phyloP scores from a whole-genome alignment of 2,329 filamentous ascomycete genomes.

The Sporothrix protearum region DNA sequence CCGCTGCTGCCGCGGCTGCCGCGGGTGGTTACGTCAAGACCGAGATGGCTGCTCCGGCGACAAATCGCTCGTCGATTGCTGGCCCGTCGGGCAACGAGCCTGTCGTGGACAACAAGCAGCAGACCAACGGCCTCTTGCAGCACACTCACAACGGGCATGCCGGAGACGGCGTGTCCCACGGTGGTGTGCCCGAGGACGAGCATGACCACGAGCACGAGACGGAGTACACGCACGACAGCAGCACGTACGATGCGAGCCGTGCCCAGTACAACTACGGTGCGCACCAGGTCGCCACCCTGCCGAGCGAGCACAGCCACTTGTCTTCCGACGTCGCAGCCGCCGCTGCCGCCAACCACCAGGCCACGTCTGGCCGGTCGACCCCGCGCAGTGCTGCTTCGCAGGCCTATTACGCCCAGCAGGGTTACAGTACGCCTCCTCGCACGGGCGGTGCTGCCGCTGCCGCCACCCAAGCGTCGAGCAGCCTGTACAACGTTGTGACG shows the following conservation, averaged over 20 bases:
- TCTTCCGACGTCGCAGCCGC: conserved; percentile 73
- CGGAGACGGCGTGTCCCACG: conserved; percentile 52
- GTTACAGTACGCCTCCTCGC: conserved; percentile 79
- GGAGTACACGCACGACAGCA: conserved; percentile 84
- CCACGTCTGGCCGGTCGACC: conserved; percentile 77
- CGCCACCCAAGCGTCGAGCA: conserved; percentile 62
- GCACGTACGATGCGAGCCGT: conserved; percentile 68
- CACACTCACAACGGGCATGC: conserved; percentile 51
- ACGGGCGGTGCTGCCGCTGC: conserved; percentile 39
- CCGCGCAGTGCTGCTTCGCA: conserved; percentile 72
- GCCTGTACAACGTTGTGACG: conserved; percentile 84
- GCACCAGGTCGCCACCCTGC: conserved; percentile 62
- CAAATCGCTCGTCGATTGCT: conserved; percentile 56
- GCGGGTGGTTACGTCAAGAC: conserved; percentile 67
- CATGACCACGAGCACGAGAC: conserved; percentile 69
- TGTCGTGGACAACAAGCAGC: conserved; percentile 59
- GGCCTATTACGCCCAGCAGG: conserved; percentile 67
- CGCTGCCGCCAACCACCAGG: conserved; percentile 69
- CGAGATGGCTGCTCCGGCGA: conserved; percentile 77
- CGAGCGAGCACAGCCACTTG: conserved; percentile 71
- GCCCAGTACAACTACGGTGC: conserved; percentile 66
- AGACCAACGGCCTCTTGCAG: conserved; percentile 63
- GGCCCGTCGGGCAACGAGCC: conserved; percentile 57
- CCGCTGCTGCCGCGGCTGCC: conserved; percentile 21
- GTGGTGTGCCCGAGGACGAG: conserved; percentile 58